Evolutionary conservation across 805 yeast genomes (phyloP).

Genomic region (Teunomyces funiuensis): DNA sequence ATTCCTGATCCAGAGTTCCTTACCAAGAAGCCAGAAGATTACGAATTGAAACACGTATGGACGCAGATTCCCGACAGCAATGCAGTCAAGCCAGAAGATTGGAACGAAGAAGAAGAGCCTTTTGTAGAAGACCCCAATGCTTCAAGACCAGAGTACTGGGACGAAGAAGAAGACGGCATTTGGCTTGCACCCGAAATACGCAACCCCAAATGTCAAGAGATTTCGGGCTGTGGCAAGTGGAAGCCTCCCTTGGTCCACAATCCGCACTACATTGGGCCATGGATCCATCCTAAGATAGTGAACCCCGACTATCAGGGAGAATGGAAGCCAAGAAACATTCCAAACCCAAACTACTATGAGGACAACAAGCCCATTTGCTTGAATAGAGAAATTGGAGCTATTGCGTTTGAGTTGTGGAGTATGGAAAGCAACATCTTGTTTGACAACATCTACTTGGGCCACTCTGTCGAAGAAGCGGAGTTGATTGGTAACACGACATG

Average conservation of each 20-base stretch:
- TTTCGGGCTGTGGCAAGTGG: slow-evolving; percentile 84
- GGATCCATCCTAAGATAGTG: slow-evolving; percentile 64
- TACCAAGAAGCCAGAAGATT: slow-evolving; percentile 73
- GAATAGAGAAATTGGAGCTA: slow-evolving; percentile 64
- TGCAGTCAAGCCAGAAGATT: slow-evolving; percentile 68
- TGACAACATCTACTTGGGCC: slow-evolving; percentile 84
- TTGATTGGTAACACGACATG: slow-evolving; percentile 75
- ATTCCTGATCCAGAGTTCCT: slow-evolving; percentile 63
- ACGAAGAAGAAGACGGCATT: slow-evolving; percentile 85
- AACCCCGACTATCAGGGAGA: slow-evolving; percentile 81
- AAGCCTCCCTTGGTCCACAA: slow-evolving; percentile 63
- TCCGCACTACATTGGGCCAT: slow-evolving; percentile 73
- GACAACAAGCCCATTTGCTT: slow-evolving; percentile 58
- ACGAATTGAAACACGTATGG: slow-evolving; percentile 73
- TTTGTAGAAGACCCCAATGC: slow-evolving; percentile 69
- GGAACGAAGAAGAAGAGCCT: slow-evolving; percentile 67
- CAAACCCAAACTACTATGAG: slow-evolving; percentile 69
- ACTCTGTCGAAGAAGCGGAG: slow-evolving; percentile 83
- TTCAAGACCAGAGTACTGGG: slow-evolving; percentile 75
- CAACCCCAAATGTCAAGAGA: slow-evolving; percentile 67
- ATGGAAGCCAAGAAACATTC: slow-evolving; percentile 67
- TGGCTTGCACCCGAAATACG: slow-evolving; percentile 71
- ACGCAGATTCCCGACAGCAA: slow-evolving; percentile 62
- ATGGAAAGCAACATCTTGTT: slow-evolving; percentile 74
- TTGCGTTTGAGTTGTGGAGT: slow-evolving; percentile 90